Base-by-base conservation (phyloP, 257 asterid genomes). In the Forsythia viridissima region DNA sequence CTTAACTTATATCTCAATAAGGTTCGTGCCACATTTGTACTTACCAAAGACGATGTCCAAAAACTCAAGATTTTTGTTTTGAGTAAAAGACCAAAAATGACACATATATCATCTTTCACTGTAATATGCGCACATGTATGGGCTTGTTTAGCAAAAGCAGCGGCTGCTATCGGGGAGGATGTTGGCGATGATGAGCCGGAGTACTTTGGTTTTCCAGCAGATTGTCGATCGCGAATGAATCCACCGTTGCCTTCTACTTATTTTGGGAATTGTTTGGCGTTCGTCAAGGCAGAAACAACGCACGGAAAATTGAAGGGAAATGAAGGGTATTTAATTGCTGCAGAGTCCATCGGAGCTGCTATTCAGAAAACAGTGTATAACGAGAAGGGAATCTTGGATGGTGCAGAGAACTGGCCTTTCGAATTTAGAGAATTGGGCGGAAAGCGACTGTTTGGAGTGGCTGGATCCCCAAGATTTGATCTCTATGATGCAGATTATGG, bases 401-500 rank as follows among this genome's bases (percentile, higher is more conserved):
- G 66, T 30, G 69, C 76, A 9, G 85, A 77, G 41, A 70, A 41
- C 8, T 80, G 84, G 85, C 73, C 82, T 0, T 3, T 69, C 69
- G 61, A 66, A 9, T 12, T 51, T 8, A 16, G 6, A 20, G 51
- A 9, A 8, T 9, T 59, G 7, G 34, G 70, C 1, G 63, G 75
- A 43, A 76, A 70, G 15, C 44, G 79, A 9, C 0, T 55, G 2
- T 5, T 79, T 4, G 42, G 72, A 2, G 84, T 88, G 39, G 87
- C 92, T 5, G 92, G 92, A 42, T 82, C 92, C 3, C 84, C 89
- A 3, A 81, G 80, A 46, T 84, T 84, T 12, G 84, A 80, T 48
- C 80, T 59, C n/a, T 84, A 80, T 12, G 81, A 80, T 66, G 82
- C 52, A 10, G 87, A 84, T 84, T 85, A 48, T 1, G 83, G 85